These are phyloP conservation scores for Amanita inopinata DNA, from an alignment of 768 basidiomycete species.

Conservation along the genomic window DNA sequence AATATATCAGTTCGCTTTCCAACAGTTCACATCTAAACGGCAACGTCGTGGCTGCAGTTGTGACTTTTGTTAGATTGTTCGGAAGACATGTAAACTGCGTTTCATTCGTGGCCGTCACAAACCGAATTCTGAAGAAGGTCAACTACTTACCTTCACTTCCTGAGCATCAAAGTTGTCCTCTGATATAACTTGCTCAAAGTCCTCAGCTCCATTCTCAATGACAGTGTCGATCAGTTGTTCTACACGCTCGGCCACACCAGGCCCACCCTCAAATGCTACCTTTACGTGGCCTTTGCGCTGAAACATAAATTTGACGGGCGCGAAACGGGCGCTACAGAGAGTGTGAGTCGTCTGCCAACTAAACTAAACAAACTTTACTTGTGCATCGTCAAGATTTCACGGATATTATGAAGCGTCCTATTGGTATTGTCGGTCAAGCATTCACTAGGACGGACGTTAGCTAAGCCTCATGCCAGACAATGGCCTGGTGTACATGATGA, in stretches of 20 bases:
- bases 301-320: conserved; percentile 62
- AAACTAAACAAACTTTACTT: conserved; percentile 27
- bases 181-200: conserved; percentile 28
- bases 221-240: conserved; percentile 32
- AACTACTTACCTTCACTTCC: conserved; percentile 10
- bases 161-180: too few relatives aligned
- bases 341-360: not conserved
- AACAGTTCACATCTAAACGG: conserved; percentile 24
- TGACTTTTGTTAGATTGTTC: conserved; percentile 27
- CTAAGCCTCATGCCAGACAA: conserved; percentile 7
- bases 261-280: conserved; percentile 26
- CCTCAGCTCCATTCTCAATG: conserved; percentile 31
- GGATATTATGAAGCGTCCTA: conserved; percentile 48
- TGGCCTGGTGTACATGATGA: conserved; percentile 44
- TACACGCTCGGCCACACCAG: conserved; percentile 18
- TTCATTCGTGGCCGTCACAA: not conserved
- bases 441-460: conserved; percentile 31
- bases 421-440: conserved; percentile 57
- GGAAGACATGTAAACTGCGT: conserved; percentile 39
- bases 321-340: conserved; percentile 40
- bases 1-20: conserved; percentile 43
- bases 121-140: not conserved
- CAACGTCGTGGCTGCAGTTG: conserved; percentile 21
- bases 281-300: conserved; percentile 42
- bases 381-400: conserved; percentile 38